phyloP scores from a whole-genome alignment of 495 filamentous ascomycete species.

The Daldinia vernicosa region DNA sequence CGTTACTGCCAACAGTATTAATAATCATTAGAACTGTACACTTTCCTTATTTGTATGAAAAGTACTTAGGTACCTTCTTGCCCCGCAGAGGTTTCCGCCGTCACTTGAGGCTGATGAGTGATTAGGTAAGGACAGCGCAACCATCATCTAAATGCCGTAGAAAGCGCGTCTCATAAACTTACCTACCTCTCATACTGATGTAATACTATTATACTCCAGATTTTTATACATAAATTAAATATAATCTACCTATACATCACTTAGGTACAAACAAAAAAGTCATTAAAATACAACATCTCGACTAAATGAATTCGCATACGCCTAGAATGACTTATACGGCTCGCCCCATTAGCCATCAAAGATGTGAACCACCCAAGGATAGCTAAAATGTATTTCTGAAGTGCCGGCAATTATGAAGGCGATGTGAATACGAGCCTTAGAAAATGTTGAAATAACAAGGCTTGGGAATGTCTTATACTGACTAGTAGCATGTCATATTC shows the following conservation, averaged over 20 bases:
- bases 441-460: neutral
- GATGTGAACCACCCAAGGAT: neutral
- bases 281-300: neutral
- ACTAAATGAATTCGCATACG: slow-evolving; percentile 19
- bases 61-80: neutral
- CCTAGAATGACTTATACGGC: neutral
- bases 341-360: slow-evolving; percentile 14
- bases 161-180: neutral
- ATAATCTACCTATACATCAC: neutral
- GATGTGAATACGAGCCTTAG: neutral
- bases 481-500: neutral
- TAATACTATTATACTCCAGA: neutral
- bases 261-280: neutral
- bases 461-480: neutral
- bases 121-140: neutral
- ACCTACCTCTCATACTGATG: neutral
- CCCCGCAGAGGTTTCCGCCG: neutral
- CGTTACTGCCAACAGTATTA: neutral
- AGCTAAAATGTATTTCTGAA: slow-evolving; percentile 2
- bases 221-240: neutral
- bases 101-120: slow-evolving; percentile 1
- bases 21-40: neutral
- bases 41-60: neutral
- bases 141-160: neutral
- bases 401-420: slow-evolving; percentile 21